Conservation (phyloP, 768 basidiomycete genomes). For the Kwoniella pini region DNA sequence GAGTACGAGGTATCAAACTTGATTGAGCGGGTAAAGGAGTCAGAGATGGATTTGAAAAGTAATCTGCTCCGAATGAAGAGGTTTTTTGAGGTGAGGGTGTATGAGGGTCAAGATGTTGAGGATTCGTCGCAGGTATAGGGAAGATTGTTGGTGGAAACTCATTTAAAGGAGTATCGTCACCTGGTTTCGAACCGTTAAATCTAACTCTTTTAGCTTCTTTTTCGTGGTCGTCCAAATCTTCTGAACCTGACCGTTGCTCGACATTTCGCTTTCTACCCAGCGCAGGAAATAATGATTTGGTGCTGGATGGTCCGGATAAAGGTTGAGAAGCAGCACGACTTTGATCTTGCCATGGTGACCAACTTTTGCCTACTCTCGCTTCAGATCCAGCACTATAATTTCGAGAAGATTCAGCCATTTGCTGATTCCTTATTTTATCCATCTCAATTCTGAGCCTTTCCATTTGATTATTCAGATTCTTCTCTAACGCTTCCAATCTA, state of each 20-base stretch:
- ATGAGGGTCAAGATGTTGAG: constrained; percentile 11
- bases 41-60: constrained; percentile 14
- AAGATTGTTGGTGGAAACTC: constrained; percentile 7
- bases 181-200: constrained; percentile 17
- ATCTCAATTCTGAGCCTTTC: constrained; percentile 15
- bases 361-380: neutral
- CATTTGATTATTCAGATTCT: constrained; percentile 13
- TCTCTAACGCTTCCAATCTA: constrained; percentile 1
- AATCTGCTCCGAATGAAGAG: constrained; percentile 8
- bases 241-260: neutral
- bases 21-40: neutral
- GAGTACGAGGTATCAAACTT: constrained; percentile 30
- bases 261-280: constrained; percentile 13
- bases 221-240: neutral
- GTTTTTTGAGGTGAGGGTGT: constrained; percentile 34
- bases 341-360: constrained; percentile 11
- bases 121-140: neutral
- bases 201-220: constrained; percentile 16
- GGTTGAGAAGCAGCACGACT: constrained; percentile 7
- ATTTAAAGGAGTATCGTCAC: constrained; percentile 9
- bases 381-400: neutral
- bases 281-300: neutral
- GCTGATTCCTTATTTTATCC: neutral
- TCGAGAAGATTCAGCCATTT: neutral
- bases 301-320: neutral